Conservation (phyloP, 176 grass and related monocot genomes). For the Triticum urartu region DNA sequence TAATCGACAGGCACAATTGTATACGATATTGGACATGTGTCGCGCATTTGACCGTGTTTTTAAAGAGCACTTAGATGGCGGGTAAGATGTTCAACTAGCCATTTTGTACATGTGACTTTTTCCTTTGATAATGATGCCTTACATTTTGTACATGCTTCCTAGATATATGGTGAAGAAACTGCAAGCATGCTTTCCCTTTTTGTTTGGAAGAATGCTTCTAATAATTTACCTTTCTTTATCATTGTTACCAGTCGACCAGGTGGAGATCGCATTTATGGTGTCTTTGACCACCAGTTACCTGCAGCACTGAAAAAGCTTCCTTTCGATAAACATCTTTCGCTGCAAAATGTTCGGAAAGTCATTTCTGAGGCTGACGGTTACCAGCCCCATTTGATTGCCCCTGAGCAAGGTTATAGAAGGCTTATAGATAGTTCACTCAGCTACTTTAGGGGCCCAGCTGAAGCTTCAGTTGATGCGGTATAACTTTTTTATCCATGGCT, state of each 20-base stretch:
- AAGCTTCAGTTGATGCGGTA: conserved; percentile 98
- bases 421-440: conserved; percentile 97
- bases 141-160: neutral
- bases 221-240: neutral
- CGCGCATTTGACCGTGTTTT: conserved; percentile 99
- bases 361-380: conserved; percentile 99
- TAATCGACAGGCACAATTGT: conserved; percentile 79
- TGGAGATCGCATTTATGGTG: conserved; percentile 98
- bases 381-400: conserved; percentile 98
- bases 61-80: conserved; percentile 98
- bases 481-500: conserved; percentile 21
- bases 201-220: neutral
- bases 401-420: conserved; percentile 96
- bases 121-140: neutral
- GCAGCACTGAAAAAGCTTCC: conserved; percentile 97
- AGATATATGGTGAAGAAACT: neutral
- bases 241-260: conserved; percentile 72
- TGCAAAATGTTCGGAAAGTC: conserved; percentile 94
- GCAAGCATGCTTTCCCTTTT: neutral
- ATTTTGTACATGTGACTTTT: conserved; percentile 5
- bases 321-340: conserved; percentile 89
- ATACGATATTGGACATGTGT: conserved; percentile 99
- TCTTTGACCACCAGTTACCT: conserved; percentile 95
- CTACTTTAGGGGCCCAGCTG: conserved; percentile 97
- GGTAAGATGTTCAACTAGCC: conserved; percentile 49